Evolutionary conservation across 2,329 filamentous ascomycete species (phyloP), one percentile per base, ranked within the genome.

Genomic region (Uncinocarpus reesii): DNA sequence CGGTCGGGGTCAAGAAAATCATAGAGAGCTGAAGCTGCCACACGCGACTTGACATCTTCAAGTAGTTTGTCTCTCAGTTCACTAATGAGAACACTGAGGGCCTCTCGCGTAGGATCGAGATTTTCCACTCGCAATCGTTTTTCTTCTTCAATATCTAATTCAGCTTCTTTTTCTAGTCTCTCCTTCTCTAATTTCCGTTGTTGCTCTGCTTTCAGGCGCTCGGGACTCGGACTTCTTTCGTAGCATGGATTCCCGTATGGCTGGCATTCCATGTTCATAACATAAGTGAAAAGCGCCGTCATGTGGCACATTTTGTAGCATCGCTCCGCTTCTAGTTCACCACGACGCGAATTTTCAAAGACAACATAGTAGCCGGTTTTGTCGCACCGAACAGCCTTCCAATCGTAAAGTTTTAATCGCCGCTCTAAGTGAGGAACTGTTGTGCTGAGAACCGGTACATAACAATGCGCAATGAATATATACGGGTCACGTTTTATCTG

Each of bases 371-470:
- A 98, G 0, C 92, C 92, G 0, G 80, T 83, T 50, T 79, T 79
- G 63, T 98, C 92, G 51, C 85, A 80, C 28, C 87, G 79, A 44
- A 98, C 83, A 42, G 88, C 81, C 54, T 86, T 81, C 67, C 89
- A 86, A 51, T 79, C 74, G 62, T 85, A 95, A 43, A 81, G 80
- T 65, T 90, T 92, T 47, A 96, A 72, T 43, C 90, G 79, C 65
- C 90, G 93, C 68, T 87, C 86, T 70, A 98, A 77, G 68, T 98
- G 92, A 3, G 84, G 80, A 48, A 95, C 79, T 1, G 90, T 96
- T 20, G 86, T 84, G 26, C 77, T 76, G 60, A 95, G 79, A 10
- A 94, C 84, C 1, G 92, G 92, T 1, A 98, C 90, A 56, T 84
- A 88, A 51, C 81, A 78, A 56, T 86, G 79, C n/a, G 86, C 76